Evolutionary conservation across 306 rosid species (phyloP).

Genomic region (Hippophae gyantsensis): DNA sequence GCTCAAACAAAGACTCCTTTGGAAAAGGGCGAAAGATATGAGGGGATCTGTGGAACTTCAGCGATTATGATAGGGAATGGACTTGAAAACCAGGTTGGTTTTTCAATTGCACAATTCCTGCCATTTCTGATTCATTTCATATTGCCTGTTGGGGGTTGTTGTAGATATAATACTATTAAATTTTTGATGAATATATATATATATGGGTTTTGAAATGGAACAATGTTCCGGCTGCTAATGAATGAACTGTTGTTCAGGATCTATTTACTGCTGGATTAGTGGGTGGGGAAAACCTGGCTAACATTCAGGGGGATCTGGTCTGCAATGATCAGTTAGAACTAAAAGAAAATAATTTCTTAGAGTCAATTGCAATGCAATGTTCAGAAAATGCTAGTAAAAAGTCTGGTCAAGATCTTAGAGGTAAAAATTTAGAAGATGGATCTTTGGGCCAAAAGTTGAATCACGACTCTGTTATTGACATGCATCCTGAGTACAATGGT

Average conservation of each 20-base stretch:
- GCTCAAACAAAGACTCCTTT: constrained; percentile 16
- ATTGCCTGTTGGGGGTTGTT: neutral
- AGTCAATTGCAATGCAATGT: constrained; percentile 23
- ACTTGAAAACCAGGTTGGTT: constrained; percentile 32
- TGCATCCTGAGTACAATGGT: constrained; percentile 38
- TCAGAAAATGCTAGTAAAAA: constrained; percentile 22
- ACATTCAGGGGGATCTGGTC: constrained; percentile 46
- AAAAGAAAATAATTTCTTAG: constrained; percentile 39
- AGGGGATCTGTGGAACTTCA: constrained; percentile 35
- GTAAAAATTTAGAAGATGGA: constrained; percentile 24
- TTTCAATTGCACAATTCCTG: constrained; percentile 8
- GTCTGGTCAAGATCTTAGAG: constrained; percentile 23
- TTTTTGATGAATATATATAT: constrained; percentile 10
- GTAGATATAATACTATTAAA: no score
- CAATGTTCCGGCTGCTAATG: constrained; percentile 30
- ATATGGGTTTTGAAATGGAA: constrained; percentile 32
- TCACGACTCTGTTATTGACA: constrained; percentile 19
- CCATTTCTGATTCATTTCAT: constrained; percentile 1
- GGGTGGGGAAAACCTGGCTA: constrained; percentile 46
- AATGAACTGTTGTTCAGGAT: constrained; percentile 35
- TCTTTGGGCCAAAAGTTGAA: constrained; percentile 31
- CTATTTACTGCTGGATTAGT: constrained; percentile 55
- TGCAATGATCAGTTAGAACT: constrained; percentile 39
- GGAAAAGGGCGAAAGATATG: constrained; percentile 37
- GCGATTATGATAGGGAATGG: constrained; percentile 28